phyloP scores from a whole-genome alignment of 345 rosid species.

The Acer campestre region DNA sequence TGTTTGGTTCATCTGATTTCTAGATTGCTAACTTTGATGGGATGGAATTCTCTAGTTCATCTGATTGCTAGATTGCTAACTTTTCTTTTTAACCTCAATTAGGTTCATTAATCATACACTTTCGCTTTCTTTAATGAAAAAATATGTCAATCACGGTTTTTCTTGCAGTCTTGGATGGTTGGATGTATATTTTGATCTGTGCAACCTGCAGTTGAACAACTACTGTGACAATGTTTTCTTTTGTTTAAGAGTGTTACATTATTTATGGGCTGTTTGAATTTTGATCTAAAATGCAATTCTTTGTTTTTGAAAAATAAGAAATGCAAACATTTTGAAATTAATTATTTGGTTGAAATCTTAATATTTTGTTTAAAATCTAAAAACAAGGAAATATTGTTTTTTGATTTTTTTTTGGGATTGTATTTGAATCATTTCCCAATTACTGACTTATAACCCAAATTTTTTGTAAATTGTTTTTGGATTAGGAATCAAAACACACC shows the following conservation, averaged over 20 bases:
- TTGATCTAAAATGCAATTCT: background rate
- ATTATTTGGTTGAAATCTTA: background rate
- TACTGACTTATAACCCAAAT: background rate
- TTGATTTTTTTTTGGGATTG: background rate
- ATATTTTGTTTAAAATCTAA: background rate
- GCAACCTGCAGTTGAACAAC: background rate
- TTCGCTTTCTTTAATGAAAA: background rate
- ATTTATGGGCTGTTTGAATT: background rate
- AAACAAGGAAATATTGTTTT: background rate
- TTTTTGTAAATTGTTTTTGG: too few relatives aligned
- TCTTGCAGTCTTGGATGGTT: background rate
- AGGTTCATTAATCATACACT: background rate
- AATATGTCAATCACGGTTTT: background rate
- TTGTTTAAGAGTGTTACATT: too few relatives aligned
- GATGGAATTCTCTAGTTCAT: background rate
- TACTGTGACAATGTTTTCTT: background rate
- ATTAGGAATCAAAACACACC: background rate
- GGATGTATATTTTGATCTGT: background rate
- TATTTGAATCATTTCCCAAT: background rate
- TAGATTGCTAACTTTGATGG: too few relatives aligned
- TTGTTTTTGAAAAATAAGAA: constrained; percentile 1
- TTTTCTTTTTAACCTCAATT: background rate
- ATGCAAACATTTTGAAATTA: background rate
- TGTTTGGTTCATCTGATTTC: background rate
- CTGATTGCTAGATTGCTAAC: background rate